Conservation (phyloP, 2,329 filamentous ascomycete species). For the Trichoderma brevicompactum region DNA sequence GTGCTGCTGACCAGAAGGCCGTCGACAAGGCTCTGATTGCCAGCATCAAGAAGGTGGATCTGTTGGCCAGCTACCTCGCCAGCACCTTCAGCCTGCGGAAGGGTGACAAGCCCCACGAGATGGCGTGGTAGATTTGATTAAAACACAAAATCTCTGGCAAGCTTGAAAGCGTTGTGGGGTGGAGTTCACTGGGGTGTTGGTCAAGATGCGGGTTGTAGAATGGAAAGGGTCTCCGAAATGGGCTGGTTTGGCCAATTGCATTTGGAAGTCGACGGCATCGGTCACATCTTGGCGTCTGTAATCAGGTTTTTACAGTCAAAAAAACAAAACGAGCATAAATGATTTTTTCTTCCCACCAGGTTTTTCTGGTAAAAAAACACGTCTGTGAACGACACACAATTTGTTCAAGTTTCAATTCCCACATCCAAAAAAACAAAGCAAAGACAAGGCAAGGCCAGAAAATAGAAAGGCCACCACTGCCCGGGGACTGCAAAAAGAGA, state of each 20-base stretch:
- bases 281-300: constrained; percentile 70
- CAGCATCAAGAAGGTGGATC: constrained; percentile 97
- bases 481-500: not conserved
- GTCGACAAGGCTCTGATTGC: constrained; percentile 95
- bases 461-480: not conserved
- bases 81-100: constrained; percentile 98
- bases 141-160: constrained; percentile 33
- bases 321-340: constrained; percentile 52
- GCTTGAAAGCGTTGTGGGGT: constrained; percentile 34
- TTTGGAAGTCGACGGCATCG: constrained; percentile 68
- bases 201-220: constrained; percentile 49
- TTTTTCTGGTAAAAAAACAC: constrained; percentile 37
- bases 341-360: constrained; percentile 37
- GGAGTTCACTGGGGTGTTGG: constrained; percentile 27
- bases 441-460: not conserved
- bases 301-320: constrained; percentile 66
- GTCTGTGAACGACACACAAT: constrained; percentile 38
- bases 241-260: constrained; percentile 67
- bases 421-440: not conserved
- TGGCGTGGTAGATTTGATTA: constrained; percentile 82
- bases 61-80: constrained; percentile 91
- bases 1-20: constrained; percentile 96
- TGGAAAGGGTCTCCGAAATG: constrained; percentile 52
- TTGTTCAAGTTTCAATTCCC: constrained; percentile 1
- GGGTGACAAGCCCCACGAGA: constrained; percentile 99